A percentile compares a stretch with the other conserved stretches of the same genome.
These are phyloP conservation scores for Morella rubra DNA, from an alignment of 306 rosid species.

Conservation along the genomic window DNA sequence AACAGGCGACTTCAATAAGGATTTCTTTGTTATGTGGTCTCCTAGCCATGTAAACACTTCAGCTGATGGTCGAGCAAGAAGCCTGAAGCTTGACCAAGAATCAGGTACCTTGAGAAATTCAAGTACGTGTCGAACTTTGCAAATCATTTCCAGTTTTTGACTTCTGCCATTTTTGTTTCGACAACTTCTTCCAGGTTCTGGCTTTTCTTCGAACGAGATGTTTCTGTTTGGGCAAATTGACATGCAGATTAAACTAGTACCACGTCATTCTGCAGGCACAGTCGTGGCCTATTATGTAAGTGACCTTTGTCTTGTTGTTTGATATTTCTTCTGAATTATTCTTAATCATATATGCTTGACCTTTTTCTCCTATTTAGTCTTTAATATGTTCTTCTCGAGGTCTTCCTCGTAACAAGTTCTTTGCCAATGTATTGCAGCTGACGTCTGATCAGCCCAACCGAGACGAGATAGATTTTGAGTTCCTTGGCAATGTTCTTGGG, in stretches of 20 bases:
- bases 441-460: conserved; percentile 85
- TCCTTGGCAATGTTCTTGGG: conserved; percentile 79
- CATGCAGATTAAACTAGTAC: conserved; percentile 86
- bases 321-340: conserved; percentile 2
- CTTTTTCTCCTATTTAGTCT: no score
- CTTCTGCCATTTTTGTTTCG: conserved; percentile 1
- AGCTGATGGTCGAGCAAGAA: conserved; percentile 60
- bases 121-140: background rate
- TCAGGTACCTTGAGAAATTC: conserved; percentile 51
- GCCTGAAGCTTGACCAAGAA: conserved; percentile 76
- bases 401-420: background rate
- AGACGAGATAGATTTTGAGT: conserved; percentile 86
- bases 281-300: conserved; percentile 86
- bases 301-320: background rate
- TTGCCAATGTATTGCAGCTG: conserved; percentile 47
- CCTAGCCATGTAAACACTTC: conserved; percentile 83
- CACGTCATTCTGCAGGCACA: conserved; percentile 91
- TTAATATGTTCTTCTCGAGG: background rate
- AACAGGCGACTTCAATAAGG: conserved; percentile 78
- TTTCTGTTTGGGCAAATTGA: conserved; percentile 84
- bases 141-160: background rate
- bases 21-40: conserved; percentile 85
- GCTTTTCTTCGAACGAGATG: conserved; percentile 81
- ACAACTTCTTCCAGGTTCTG: conserved; percentile 53
- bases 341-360: background rate